Evolutionary conservation across 2,329 filamentous ascomycete species (phyloP), one percentile per base, ranked within the genome.

Genomic region (Colletotrichum orchidophilum): DNA sequence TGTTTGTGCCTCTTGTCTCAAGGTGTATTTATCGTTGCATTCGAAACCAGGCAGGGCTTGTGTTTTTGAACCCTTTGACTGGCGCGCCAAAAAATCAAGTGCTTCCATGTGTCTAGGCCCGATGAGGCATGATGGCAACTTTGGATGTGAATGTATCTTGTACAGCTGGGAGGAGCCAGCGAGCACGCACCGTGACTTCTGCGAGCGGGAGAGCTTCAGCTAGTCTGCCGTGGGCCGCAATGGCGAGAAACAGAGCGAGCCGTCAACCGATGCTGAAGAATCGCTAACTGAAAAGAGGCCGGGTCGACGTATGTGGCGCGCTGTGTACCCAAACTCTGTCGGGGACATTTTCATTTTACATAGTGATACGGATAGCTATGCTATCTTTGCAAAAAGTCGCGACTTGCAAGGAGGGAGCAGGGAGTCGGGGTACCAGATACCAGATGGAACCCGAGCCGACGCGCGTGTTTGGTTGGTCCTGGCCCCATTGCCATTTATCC

Each of bases 201-300:
- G 39, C 15, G 60, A 27, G 42, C 39, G 57, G 68, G 50, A 62
- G 60, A 62, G 68, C 39, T 29, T 55, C 49, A 35, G 31, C 33
- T 62, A 63, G 57, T 49, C 12, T 53, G 50, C 52, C 57, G 57
- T 42, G 35, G 29, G 55, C 63, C 54, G 26, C 11, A 29, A 27
- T 21, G 31, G 39, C 29, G 35, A 59, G 55, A 29, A n/a, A 18
- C 33, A 61, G 27, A 31, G 24, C 52, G 39, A 53, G 42, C 39
- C 49, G 29, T 29, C 39, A 39, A 26, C 63, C 54, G 35, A n/a
- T 39, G 67, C 29, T 70, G 67, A 70, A 70, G 67, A 70, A 66
- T 53, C 15, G 13, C 63, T 70, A 66, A 59, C 63, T 54, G 15
- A 15, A 57, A n/a, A 46, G 49, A 33, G 12, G 49, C 15, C 35